Evolutionary conservation across 176 grass and related monocot species (phyloP).

Genomic region (barley (Hordeum vulgare)): DNA sequence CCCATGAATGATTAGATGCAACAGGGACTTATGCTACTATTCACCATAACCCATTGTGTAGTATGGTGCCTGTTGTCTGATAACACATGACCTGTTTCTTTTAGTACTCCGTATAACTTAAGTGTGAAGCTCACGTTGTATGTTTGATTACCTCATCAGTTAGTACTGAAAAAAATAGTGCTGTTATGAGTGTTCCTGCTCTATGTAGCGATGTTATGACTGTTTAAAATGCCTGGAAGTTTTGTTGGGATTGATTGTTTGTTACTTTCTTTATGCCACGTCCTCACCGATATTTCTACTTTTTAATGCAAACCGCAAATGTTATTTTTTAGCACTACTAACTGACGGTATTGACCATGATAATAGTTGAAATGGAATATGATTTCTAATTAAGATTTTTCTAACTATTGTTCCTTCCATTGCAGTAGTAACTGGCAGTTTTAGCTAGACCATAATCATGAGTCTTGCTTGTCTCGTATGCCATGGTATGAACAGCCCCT

Average conservation of each 20-base stretch:
- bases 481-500: slow-evolving; percentile 78
- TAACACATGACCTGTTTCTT: not conserved
- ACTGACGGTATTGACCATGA: not conserved
- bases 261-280: not conserved
- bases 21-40: not conserved
- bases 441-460: slow-evolving; percentile 37
- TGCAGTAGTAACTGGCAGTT: slow-evolving; percentile 11
- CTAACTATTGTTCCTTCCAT: not conserved
- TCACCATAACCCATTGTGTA: not conserved
- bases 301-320: not conserved
- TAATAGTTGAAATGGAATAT: not conserved
- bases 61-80: not conserved
- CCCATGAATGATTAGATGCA: not conserved
- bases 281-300: not conserved
- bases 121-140: not conserved
- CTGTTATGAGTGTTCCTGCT: not conserved
- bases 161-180: not conserved
- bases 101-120: not conserved
- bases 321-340: not conserved
- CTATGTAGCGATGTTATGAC: not conserved
- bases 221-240: not conserved
- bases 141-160: not conserved
- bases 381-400: not conserved
- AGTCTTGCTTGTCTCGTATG: slow-evolving; percentile 83
- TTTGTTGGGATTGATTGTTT: slow-evolving; percentile 1